Evolutionary conservation across 106 monocot species (phyloP).

Genomic region (Acorus calamus): DNA sequence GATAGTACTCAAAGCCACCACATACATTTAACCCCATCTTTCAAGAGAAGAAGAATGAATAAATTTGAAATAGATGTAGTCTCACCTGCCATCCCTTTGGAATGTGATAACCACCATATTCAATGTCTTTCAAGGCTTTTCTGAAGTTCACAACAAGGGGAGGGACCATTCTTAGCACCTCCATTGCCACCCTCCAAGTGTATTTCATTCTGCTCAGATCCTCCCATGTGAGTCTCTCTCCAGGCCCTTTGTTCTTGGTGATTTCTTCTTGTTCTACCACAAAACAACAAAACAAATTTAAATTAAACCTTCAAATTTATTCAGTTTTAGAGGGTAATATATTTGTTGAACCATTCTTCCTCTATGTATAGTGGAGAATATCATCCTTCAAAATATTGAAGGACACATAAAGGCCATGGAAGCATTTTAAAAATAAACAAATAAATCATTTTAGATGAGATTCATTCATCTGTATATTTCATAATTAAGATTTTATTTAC

Average conservation of each 20-base stretch:
- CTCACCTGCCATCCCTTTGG: conserved; percentile 39
- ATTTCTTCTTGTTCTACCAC: conserved; percentile 31
- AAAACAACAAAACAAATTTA: background rate
- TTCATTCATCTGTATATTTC: no score
- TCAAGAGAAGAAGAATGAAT: no score
- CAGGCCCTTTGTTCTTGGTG: conserved; percentile 15
- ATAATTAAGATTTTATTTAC: no score
- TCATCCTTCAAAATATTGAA: no score
- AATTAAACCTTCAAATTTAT: background rate
- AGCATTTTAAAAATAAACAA: no score
- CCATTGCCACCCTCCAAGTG: conserved; percentile 31
- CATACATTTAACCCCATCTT: no score
- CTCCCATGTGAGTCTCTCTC: conserved; percentile 27
- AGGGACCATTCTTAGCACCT: conserved; percentile 27
- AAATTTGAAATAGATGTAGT: no score
- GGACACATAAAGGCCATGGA: no score
- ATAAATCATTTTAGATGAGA: no score
- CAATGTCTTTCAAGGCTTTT: conserved; percentile 13
- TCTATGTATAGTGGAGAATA: no score
- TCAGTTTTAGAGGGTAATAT: background rate
- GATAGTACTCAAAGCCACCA: no score
- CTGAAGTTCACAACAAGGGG: conserved; percentile 29
- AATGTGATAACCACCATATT: conserved; percentile 22
- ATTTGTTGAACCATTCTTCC: background rate
- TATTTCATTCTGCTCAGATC: conserved; percentile 33